Conservation (phyloP, 1,139 yeast genomes). For the Zygotorulaspora mrakii region DNA sequence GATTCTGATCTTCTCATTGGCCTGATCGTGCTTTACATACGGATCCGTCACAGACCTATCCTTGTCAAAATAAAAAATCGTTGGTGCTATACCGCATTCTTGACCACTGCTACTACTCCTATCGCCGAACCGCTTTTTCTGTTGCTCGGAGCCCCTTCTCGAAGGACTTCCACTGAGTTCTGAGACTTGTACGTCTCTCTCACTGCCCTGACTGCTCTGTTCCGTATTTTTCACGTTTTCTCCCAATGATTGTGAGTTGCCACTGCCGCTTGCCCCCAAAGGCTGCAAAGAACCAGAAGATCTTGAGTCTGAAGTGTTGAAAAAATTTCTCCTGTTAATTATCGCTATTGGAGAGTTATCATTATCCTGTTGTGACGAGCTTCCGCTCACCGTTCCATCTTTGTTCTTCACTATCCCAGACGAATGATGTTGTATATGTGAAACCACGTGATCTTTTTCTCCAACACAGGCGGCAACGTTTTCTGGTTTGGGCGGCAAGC, state of each 20-base stretch:
- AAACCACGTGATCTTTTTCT: conserved; percentile 15
- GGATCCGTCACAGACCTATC: conserved; percentile 27
- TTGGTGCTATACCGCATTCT: conserved; percentile 25
- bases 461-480: conserved; percentile 8
- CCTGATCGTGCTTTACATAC: conserved; percentile 18
- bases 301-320: conserved; percentile 21
- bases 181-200: conserved; percentile 1
- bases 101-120: conserved; percentile 6
- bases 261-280: no score
- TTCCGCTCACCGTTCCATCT: conserved; percentile 1
- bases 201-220: conserved; percentile 4
- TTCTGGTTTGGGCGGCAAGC: conserved; percentile 9
- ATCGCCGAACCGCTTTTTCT: not conserved
- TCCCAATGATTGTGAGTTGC: conserved; percentile 5
- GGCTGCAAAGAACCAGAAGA: conserved; percentile 13
- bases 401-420: not conserved
- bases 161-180: conserved; percentile 1
- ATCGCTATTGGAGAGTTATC: conserved; percentile 20
- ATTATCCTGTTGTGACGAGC: conserved; percentile 6
- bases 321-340: conserved; percentile 19
- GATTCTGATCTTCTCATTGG: conserved; percentile 25
- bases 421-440: not conserved
- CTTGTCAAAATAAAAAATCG: conserved; percentile 24
- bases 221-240: not conserved
- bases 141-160: not conserved